A percentile compares a stretch with the other conserved stretches of the same genome.
phyloP scores from a whole-genome alignment of 2,329 filamentous ascomycete species.

The Colletotrichum echinochloae region DNA sequence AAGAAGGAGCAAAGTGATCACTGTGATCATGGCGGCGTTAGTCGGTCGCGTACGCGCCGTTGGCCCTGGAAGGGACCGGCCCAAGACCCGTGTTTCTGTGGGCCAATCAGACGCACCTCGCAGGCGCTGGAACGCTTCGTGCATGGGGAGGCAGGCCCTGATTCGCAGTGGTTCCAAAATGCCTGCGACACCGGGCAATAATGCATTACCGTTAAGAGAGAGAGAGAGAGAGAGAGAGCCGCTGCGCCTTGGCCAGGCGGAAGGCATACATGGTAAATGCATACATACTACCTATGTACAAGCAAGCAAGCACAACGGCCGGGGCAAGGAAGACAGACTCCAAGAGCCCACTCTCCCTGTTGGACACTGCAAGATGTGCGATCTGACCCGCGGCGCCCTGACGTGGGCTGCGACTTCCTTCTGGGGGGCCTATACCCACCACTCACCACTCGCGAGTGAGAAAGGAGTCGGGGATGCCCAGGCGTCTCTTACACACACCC shows the following conservation, averaged over 20 bases:
- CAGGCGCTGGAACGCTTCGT: conserved; percentile 55
- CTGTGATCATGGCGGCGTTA: conserved; percentile 36
- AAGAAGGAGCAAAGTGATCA: conserved; percentile 22
- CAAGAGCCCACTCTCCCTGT: conserved; percentile 34
- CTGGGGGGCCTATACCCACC: too few relatives aligned
- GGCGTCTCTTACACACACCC: conserved; percentile 33
- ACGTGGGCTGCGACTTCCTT: conserved; percentile 32
- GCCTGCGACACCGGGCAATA: conserved; percentile 37
- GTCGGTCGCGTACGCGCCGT: conserved; percentile 54
- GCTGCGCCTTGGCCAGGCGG: conserved; percentile 27
- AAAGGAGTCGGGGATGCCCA: conserved; percentile 13
- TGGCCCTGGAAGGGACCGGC: conserved; percentile 43
- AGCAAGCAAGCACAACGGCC: neutral
- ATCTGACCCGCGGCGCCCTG: conserved; percentile 38
- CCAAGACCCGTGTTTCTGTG: conserved; percentile 34
- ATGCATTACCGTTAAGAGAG: conserved; percentile 34
- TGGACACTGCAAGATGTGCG: conserved; percentile 32
- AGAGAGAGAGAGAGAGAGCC: too few relatives aligned
- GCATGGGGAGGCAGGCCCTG: conserved; percentile 54
- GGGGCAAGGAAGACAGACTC: conserved; percentile 11
- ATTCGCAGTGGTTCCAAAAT: conserved; percentile 52
- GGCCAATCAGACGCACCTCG: conserved; percentile 53
- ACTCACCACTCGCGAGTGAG: conserved; percentile 13
- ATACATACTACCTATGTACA: too few relatives aligned
- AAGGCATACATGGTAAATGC: conserved; percentile 17